phyloP scores from a whole-genome alignment of 495 filamentous ascomycete genomes.

The Neurospora discreta region DNA sequence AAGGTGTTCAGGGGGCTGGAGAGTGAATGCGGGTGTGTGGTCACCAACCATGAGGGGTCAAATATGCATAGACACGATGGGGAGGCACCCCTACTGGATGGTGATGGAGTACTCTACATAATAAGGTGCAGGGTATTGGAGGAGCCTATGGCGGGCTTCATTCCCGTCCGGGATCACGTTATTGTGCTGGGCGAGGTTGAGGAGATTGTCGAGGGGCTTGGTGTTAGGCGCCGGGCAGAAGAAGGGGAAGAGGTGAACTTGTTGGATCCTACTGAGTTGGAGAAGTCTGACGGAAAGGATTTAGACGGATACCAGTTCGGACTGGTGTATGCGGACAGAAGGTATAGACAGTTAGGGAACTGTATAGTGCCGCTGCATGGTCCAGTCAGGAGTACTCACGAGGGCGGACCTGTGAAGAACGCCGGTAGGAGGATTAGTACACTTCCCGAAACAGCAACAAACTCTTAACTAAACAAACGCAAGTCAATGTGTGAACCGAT shows the following conservation, averaged over 20 bases:
- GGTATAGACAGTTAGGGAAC: conserved; percentile 28
- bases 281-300: not conserved
- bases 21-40: conserved; percentile 12
- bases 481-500: not conserved
- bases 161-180: conserved; percentile 41
- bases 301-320: conserved; percentile 16
- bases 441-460: not conserved
- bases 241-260: not conserved
- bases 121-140: conserved; percentile 29
- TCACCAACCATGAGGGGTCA: not conserved
- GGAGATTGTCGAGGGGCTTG: conserved; percentile 25
- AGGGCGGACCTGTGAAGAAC: not conserved
- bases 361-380: conserved; percentile 14
- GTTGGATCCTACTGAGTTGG: not conserved
- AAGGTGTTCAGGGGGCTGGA: conserved; percentile 20
- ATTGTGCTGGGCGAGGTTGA: conserved; percentile 45
- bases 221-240: not conserved
- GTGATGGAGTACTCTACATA: conserved; percentile 30
- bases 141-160: conserved; percentile 20
- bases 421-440: not conserved
- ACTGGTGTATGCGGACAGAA: conserved; percentile 32
- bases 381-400: not conserved
- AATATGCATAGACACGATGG: not conserved
- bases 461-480: not conserved
- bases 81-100: conserved; percentile 19